Evolutionary conservation across 108 stramenopile genomes (phyloP).

Genomic region (Cyclotella atomus): DNA sequence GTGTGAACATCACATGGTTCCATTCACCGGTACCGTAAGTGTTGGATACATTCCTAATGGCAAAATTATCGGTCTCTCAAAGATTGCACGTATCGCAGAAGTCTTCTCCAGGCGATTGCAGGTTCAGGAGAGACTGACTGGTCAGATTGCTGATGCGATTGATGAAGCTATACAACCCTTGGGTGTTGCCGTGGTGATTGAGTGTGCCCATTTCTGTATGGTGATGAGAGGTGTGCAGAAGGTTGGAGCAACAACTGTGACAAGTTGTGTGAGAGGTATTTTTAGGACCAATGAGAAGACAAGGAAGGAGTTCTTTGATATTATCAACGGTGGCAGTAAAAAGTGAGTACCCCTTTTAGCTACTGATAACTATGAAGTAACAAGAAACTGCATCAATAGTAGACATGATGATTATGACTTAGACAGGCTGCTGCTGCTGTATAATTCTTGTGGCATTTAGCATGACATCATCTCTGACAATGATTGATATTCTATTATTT

Average conservation of each 20-base stretch:
- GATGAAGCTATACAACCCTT: constrained; percentile 90
- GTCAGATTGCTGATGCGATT: constrained; percentile 96
- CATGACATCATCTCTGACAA: too few species aligned
- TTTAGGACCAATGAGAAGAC: constrained; percentile 91
- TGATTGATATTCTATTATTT: too few species aligned
- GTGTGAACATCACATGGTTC: constrained; percentile 99
- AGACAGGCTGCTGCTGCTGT: too few species aligned
- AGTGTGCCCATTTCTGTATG: constrained; percentile 98
- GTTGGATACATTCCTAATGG: constrained; percentile 98
- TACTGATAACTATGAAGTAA: too few species aligned
- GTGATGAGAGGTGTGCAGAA: constrained; percentile 98
- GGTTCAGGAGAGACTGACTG: constrained; percentile 98
- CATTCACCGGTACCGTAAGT: constrained; percentile 94
- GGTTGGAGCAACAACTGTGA: constrained; percentile 88
- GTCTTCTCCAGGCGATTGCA: constrained; percentile 93
- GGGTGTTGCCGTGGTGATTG: constrained; percentile 98
- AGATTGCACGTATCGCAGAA: constrained; percentile 95
- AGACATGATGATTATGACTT: too few species aligned
- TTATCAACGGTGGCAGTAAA: constrained; percentile 83
- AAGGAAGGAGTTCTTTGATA: constrained; percentile 94
- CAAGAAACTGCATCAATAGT: too few species aligned
- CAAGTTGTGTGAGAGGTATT: constrained; percentile 90
- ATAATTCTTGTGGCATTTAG: too few species aligned
- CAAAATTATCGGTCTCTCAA: constrained; percentile 91
- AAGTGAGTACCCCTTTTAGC: too few species aligned